Conservation (phyloP, 2,329 filamentous ascomycete species). For the Thielaviopsis euricoi region DNA sequence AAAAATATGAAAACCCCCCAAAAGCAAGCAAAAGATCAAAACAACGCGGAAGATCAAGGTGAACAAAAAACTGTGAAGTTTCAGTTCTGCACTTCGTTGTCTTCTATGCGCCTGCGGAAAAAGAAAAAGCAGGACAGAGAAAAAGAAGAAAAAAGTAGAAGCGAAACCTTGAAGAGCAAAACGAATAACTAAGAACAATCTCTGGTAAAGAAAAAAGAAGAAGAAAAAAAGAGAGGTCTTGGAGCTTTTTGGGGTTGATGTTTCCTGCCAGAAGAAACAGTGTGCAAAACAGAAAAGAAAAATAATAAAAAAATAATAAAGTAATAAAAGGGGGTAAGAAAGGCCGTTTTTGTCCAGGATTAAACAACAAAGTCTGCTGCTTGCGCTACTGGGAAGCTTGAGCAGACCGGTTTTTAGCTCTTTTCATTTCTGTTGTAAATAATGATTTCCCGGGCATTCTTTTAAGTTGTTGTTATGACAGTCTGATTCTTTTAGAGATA, state of each 20-base stretch:
- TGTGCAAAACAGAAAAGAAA: background rate
- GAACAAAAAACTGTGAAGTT: background rate
- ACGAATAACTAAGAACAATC: background rate
- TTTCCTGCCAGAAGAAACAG: conserved; percentile 8
- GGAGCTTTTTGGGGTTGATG: conserved; percentile 6
- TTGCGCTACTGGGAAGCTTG: background rate
- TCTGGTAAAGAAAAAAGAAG: background rate
- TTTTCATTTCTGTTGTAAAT: conserved; percentile 5
- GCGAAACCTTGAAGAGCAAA: background rate
- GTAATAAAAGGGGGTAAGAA: background rate
- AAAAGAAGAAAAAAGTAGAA: conserved; percentile 1
- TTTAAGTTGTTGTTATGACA: background rate
- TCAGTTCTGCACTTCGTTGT: background rate
- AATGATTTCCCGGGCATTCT: background rate
- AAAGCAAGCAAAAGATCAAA: background rate
- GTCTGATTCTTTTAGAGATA: background rate
- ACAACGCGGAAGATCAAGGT: too few species aligned
- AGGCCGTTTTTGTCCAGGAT: background rate
- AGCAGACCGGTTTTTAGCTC: conserved; percentile 6
- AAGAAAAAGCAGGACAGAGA: background rate
- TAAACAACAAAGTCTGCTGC: conserved; percentile 1
- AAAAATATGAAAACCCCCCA: too few species aligned
- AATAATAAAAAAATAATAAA: background rate
- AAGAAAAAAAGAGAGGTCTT: conserved; percentile 2
- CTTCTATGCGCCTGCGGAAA: background rate